A percentile compares a stretch with the other conserved stretches of the same genome.
These are phyloP conservation scores for Termitomyces sp. DNA, from an alignment of 768 basidiomycete genomes.

Conservation along the genomic window DNA sequence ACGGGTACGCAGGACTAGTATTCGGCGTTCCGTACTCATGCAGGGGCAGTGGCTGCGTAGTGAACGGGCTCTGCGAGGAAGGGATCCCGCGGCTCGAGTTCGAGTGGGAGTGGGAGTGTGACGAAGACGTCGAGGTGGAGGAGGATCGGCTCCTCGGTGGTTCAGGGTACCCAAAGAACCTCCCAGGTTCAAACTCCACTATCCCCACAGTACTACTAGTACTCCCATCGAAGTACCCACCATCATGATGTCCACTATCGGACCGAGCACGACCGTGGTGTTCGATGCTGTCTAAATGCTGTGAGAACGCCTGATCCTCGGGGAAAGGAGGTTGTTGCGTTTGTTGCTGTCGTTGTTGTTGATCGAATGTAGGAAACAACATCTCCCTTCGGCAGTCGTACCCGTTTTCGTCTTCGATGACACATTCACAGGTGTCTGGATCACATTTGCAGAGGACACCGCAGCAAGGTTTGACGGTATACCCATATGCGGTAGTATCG, in stretches of 20 bases:
- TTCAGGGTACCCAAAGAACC: slow-evolving; percentile 1
- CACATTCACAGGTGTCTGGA: slow-evolving; percentile 17
- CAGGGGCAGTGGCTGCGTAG: slow-evolving; percentile 5
- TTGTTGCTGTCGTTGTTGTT: background rate
- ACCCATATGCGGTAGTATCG: background rate
- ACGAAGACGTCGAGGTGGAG: slow-evolving; percentile 12
- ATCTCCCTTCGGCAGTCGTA: slow-evolving; percentile 20
- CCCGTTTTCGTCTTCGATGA: slow-evolving; percentile 13
- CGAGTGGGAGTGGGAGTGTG: slow-evolving; percentile 21
- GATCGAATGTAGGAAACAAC: slow-evolving; percentile 7
- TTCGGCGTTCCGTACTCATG: background rate
- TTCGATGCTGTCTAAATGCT: background rate
- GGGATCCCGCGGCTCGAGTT: slow-evolving; percentile 19
- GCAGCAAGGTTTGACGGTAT: slow-evolving; percentile 17
- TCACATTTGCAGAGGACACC: slow-evolving; percentile 20
- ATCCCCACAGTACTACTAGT: background rate
- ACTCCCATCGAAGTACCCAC: background rate
- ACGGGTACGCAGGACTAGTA: background rate
- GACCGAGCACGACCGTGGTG: slow-evolving; percentile 2
- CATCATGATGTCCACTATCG: background rate
- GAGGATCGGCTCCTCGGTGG: slow-evolving; percentile 21
- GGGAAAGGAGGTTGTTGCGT: background rate
- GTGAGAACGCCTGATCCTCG: background rate
- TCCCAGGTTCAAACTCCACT: background rate
- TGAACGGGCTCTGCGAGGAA: background rate